Evolutionary conservation across 2,329 filamentous ascomycete genomes (phyloP).

Genomic region (Aureobasidium sp.): DNA sequence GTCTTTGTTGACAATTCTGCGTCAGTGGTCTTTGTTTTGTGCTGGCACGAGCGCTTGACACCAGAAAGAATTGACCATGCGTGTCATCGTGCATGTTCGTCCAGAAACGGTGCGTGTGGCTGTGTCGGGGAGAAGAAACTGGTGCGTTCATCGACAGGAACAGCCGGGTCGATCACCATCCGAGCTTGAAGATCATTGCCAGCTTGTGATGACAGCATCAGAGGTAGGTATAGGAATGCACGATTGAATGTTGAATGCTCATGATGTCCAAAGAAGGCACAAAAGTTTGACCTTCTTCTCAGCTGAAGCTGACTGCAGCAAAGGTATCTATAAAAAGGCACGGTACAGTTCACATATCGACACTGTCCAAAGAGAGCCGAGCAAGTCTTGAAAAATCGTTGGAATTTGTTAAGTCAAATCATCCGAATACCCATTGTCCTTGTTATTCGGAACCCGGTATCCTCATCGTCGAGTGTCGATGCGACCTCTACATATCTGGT

Average conservation of each 20-base stretch:
- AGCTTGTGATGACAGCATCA: not conserved
- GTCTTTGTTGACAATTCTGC: not conserved
- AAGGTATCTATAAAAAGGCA: not conserved
- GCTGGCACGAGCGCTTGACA: not conserved
- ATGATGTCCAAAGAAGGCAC: not conserved
- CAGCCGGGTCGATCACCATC: not conserved
- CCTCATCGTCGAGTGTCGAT: not conserved
- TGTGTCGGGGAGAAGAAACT: not conserved
- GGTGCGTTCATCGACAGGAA: not conserved
- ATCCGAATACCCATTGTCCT: not conserved
- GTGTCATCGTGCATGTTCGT: slow-evolving; percentile 6
- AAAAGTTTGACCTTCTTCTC: not conserved
- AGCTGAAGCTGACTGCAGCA: not conserved
- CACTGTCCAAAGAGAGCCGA: not conserved
- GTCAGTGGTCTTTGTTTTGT: not conserved
- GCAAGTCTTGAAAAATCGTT: not conserved
- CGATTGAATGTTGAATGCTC: not conserved
- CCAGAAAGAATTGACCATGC: not conserved
- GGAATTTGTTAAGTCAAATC: not conserved
- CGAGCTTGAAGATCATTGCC: not conserved
- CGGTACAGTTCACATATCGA: not conserved
- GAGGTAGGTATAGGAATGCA: not conserved
- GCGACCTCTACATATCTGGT: not conserved
- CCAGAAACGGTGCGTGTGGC: not conserved
- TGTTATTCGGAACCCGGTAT: not conserved